phyloP scores from a whole-genome alignment of 2,329 filamentous ascomycete genomes.

The Claviceps quebecensis region DNA sequence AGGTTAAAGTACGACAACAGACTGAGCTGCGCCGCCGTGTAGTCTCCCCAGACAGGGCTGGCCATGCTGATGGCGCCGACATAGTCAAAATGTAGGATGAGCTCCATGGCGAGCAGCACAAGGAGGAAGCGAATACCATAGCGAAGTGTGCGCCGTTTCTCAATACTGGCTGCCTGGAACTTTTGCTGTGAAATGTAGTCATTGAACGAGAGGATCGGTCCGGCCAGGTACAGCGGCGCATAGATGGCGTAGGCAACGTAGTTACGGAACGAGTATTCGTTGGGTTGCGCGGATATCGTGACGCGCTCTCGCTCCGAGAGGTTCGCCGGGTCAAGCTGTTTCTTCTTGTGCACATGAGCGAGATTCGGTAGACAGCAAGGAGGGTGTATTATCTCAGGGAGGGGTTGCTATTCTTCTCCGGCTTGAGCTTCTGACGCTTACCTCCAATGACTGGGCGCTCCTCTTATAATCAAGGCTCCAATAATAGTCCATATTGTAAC shows the following conservation, averaged over 20 bases:
- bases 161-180: constrained; percentile 59
- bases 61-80: constrained; percentile 82
- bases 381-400: neutral
- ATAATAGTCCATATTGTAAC: constrained; percentile 94
- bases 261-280: constrained; percentile 68
- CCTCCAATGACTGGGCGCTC: constrained; percentile 60
- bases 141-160: constrained; percentile 53
- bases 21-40: constrained; percentile 75
- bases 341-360: constrained; percentile 79
- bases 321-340: constrained; percentile 75
- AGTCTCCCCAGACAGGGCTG: constrained; percentile 64
- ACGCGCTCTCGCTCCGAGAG: constrained; percentile 84
- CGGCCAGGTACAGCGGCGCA: constrained; percentile 81
- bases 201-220: constrained; percentile 93
- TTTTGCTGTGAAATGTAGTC: constrained; percentile 85
- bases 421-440: constrained; percentile 28
- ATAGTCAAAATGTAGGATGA: constrained; percentile 84
- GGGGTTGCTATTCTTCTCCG: neutral
- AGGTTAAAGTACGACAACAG: constrained; percentile 93
- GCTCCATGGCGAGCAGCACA: constrained; percentile 74
- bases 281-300: constrained; percentile 52
- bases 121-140: constrained; percentile 76
- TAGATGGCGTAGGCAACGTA: constrained; percentile 86
- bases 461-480: constrained; percentile 67
- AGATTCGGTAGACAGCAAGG: constrained; percentile 4